Evolutionary conservation across 305 asterid species (phyloP).

Genomic region (Fraxinus albicans): DNA sequence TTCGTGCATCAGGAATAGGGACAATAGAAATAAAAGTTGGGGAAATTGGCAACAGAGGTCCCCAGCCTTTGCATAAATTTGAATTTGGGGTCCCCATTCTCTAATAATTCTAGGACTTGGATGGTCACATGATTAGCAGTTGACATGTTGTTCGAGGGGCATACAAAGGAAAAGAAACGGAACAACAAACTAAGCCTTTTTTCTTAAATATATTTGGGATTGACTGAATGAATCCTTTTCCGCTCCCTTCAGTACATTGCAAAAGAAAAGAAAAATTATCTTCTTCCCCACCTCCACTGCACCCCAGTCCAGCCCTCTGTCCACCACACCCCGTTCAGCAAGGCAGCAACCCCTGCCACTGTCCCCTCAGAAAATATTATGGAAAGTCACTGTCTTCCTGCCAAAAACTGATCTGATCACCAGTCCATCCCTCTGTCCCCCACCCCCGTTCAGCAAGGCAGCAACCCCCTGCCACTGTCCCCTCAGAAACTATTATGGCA

Average conservation of each 20-base stretch:
- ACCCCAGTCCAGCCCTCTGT: background rate
- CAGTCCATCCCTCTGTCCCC: background rate
- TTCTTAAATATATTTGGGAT: background rate
- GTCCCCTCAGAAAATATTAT: background rate
- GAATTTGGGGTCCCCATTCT: background rate
- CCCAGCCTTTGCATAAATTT: background rate
- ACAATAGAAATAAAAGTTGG: background rate
- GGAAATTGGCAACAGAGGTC: background rate
- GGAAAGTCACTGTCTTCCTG: background rate
- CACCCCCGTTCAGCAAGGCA: background rate
- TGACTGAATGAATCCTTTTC: background rate
- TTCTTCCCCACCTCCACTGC: background rate
- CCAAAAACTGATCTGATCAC: background rate
- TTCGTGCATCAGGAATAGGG: background rate
- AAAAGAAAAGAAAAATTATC: background rate
- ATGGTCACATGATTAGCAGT: background rate
- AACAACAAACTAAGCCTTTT: background rate
- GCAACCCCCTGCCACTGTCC: background rate
- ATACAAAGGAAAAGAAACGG: background rate
- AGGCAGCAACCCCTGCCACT: too few relatives aligned
- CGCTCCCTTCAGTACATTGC: background rate
- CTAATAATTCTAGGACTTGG: background rate
- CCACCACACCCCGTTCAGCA: background rate
- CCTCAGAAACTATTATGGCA: background rate
- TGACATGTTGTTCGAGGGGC: background rate